Evolutionary conservation across 2,329 filamentous ascomycete species (phyloP), one percentile per base, ranked within the genome.

Genomic region (Ophiostoma populinum): DNA sequence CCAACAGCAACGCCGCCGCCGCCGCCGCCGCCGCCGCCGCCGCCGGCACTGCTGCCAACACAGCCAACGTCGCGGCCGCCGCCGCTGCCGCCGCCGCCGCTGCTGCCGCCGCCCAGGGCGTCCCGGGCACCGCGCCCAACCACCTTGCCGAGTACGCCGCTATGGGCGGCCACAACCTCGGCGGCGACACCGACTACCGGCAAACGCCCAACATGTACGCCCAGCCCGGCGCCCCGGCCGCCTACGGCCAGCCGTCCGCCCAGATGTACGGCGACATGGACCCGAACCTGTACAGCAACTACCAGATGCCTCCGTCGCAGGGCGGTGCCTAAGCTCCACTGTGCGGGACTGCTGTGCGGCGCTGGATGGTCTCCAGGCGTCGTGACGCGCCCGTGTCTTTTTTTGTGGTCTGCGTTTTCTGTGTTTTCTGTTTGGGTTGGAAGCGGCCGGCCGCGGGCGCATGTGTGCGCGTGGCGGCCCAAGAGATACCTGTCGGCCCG

Each of bases 251-350:
- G 49, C 70, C 79, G 30, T 77, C 80, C 46, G 71, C 77, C 39
- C 63, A 73, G 43, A 92, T 94, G 67, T 93, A 85, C 50, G 67
- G 75, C 37, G 75, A 79, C 38, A 76, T 86, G 55, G 75, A 82
- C 42, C 74, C 45, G 7, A 46, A 72, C 43, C 93, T 94, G 66
- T 95, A 95, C 45, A 69, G 69, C 25, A 92, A 92, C 53, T 68
- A 76, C 11, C 61, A 74, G 42, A 81, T 93, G 68, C 75, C 79
- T 47, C 70, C 80, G 43, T 83, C 92, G 55, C 81, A 85, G 63
- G 81, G 86, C 64, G 53, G 69, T 57, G n/a, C 16, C 16, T n/a
- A 2, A 5, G 9, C 21, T n/a, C n/a, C n/a, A n/a, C 26, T 4
- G 13, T 17, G 13, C 19, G 10, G 12, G 6, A 11, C 11, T 17